Evolutionary conservation across 73 alveolate genomes (phyloP).

Genomic region (Paramecium tetraurelia): DNA sequence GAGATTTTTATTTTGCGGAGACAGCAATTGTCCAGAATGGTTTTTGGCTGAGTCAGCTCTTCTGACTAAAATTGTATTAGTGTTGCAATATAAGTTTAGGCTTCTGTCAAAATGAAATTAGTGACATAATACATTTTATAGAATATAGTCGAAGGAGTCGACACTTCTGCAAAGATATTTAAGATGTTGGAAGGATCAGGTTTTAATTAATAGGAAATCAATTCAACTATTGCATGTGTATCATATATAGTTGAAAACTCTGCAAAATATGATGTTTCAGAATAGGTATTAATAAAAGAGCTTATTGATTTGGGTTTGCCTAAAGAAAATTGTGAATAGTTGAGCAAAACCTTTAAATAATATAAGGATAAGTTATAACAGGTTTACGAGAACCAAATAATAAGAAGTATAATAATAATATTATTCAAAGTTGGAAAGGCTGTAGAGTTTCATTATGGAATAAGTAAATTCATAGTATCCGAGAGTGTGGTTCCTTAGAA

Average conservation of each 20-base stretch:
- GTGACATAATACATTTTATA: conserved; percentile 44
- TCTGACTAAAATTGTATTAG: conserved; percentile 44
- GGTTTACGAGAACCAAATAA: neutral
- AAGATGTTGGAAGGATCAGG: conserved; percentile 59
- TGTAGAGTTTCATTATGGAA: conserved; percentile 46
- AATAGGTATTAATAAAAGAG: conserved; percentile 33
- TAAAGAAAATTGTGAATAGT: conserved; percentile 55
- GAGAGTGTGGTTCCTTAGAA: conserved; percentile 34
- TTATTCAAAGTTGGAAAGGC: conserved; percentile 1
- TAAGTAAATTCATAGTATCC: conserved; percentile 54
- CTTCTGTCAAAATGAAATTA: conserved; percentile 54
- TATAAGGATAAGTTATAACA: conserved; percentile 2
- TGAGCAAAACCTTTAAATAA: conserved; percentile 51
- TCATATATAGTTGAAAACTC: conserved; percentile 49
- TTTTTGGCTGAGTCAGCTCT: conserved; percentile 55
- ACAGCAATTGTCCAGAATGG: conserved; percentile 60
- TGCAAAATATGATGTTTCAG: conserved; percentile 50
- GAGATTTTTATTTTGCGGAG: conserved; percentile 64
- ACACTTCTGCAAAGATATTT: conserved; percentile 32
- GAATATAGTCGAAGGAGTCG: neutral
- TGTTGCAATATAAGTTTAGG: neutral
- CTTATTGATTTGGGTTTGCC: conserved; percentile 61
- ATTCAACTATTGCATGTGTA: conserved; percentile 50
- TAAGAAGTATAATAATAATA: neutral
- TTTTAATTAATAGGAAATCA: conserved; percentile 54